Conservation (phyloP, 176 grass and related monocot species). For the Alopecurus myosuroides region DNA sequence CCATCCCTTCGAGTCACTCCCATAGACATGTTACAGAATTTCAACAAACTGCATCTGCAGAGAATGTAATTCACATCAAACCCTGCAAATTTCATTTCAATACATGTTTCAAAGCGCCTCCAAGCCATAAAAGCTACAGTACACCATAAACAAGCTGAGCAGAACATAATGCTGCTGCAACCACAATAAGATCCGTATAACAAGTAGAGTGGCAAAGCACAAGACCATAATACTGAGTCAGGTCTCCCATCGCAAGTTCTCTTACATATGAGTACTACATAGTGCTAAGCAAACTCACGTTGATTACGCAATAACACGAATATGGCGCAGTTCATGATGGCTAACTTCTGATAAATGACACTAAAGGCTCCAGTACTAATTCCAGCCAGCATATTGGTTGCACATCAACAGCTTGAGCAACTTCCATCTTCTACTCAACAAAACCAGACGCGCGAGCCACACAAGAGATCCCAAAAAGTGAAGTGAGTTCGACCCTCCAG, state of each 20-base stretch:
- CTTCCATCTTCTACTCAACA: neutral
- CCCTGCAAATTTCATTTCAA: no score
- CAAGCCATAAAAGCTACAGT: neutral
- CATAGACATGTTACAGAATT: no score
- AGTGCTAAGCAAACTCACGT: neutral
- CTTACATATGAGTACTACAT: neutral
- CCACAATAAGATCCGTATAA: no score
- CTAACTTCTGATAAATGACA: no score
- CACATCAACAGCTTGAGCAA: neutral
- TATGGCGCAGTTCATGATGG: neutral
- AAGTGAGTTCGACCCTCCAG: neutral
- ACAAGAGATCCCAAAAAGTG: neutral
- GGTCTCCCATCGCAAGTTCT: neutral
- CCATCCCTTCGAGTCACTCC: no score
- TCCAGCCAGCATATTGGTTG: neutral
- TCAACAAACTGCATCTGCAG: no score
- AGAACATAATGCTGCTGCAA: no score
- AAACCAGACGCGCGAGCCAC: neutral
- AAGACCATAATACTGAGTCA: no score
- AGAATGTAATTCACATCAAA: no score
- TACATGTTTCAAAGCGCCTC: no score
- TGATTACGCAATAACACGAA: neutral
- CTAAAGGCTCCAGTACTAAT: neutral
- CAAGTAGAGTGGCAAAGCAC: no score
- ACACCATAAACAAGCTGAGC: neutral